phyloP scores from a whole-genome alignment of 352 stramenopile species.

The Phytophthora palmivora region DNA sequence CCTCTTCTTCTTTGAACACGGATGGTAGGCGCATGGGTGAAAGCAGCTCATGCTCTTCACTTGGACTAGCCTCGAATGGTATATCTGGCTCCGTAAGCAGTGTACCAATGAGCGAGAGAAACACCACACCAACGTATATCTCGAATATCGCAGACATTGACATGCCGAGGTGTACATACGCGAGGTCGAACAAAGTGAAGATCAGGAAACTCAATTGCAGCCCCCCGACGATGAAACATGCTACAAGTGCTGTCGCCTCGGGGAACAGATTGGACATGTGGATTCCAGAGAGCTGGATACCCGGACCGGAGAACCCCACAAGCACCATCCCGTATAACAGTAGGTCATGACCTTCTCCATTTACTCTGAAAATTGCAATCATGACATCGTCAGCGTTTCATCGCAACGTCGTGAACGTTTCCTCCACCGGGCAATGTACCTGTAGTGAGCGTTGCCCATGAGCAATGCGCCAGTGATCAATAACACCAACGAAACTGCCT shows the following conservation, averaged over 20 bases:
- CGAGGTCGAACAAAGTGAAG: constrained; percentile 67
- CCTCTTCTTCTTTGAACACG: constrained; percentile 67
- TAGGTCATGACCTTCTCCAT: constrained; percentile 41
- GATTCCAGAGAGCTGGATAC: constrained; percentile 73
- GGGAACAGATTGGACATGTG: constrained; percentile 83
- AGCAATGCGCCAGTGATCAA: constrained; percentile 54
- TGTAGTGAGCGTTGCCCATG: constrained; percentile 58
- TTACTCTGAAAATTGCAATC: constrained; percentile 24
- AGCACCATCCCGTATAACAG: constrained; percentile 71
- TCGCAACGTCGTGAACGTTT: not conserved
- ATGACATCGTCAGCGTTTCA: constrained; percentile 5
- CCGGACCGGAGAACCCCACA: constrained; percentile 67
- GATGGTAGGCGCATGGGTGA: constrained; percentile 65
- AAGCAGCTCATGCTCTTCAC: constrained; percentile 52
- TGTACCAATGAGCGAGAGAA: constrained; percentile 61
- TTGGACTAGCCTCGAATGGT: constrained; percentile 42
- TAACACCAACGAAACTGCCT: constrained; percentile 57
- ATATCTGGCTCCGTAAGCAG: constrained; percentile 64
- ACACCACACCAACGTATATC: constrained; percentile 53
- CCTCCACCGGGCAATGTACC: constrained; percentile 12
- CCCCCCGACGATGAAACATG: constrained; percentile 74
- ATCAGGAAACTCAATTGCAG: constrained; percentile 80
- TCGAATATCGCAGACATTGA: constrained; percentile 60
- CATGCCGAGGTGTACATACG: constrained; percentile 48
- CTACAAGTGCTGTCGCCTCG: constrained; percentile 67